phyloP scores from a whole-genome alignment of 306 rosid species.

The Luffa aegyptiaca region DNA sequence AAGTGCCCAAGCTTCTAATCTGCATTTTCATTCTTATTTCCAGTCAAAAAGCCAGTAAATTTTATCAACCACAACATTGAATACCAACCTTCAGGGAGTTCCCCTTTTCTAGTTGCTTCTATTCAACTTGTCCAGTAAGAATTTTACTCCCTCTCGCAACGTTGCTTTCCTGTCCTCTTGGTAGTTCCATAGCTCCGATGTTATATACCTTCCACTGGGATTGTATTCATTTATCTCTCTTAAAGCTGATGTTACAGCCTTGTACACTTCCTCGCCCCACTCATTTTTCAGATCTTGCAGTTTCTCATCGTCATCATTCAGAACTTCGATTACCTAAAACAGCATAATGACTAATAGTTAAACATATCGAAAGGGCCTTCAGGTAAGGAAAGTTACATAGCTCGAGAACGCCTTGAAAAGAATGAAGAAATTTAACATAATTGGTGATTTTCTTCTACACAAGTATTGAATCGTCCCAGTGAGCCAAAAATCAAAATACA shows the following conservation, averaged over 20 bases:
- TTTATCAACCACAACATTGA: background rate
- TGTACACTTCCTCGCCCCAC: constrained; percentile 28
- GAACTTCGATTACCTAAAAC: constrained; percentile 22
- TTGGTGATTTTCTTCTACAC: background rate
- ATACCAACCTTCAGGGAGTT: constrained; percentile 14
- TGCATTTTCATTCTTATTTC: background rate
- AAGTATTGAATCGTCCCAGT: background rate
- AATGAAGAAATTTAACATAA: background rate
- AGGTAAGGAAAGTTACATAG: background rate
- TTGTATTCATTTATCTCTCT: constrained; percentile 50
- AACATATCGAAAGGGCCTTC: background rate
- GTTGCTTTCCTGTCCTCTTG: constrained; percentile 31
- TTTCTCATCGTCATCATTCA: constrained; percentile 39
- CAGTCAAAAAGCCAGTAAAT: background rate
- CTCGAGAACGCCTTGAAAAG: background rate
- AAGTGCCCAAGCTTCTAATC: background rate
- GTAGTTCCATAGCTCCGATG: constrained; percentile 46
- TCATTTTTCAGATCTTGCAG: constrained; percentile 29
- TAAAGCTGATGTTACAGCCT: constrained; percentile 39
- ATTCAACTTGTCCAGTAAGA: constrained; percentile 13
- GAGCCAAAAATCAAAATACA: background rate
- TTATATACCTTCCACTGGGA: constrained; percentile 49
- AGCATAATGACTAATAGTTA: background rate
- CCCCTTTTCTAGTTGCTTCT: constrained; percentile 3
- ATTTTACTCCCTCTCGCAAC: constrained; percentile 23